Percentiles rank a stretch among this genome's conserved stretches.
Conservation (phyloP, 495 filamentous ascomycete genomes). For the Penicillium nucicola region DNA sequence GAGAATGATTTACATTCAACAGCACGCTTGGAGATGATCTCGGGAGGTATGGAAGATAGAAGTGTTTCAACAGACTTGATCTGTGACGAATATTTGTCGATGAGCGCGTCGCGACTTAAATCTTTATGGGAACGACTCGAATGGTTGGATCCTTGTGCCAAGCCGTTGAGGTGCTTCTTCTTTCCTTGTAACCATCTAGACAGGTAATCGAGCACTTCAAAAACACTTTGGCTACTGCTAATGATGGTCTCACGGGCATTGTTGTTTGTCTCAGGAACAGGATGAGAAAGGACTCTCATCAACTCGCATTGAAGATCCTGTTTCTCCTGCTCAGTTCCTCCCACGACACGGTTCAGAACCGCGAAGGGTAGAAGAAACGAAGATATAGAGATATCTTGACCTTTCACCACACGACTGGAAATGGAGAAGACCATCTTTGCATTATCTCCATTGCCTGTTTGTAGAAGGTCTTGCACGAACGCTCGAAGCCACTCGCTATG, state of each 20-base stretch:
- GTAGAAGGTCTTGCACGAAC: constrained; percentile 78
- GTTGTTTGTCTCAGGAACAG: constrained; percentile 53
- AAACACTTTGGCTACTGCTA: constrained; percentile 85
- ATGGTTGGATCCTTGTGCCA: constrained; percentile 32
- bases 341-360: constrained; percentile 72
- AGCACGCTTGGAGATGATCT: constrained; percentile 78
- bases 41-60: constrained; percentile 72
- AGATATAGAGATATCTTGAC: constrained; percentile 77
- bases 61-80: constrained; percentile 60
- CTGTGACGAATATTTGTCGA: constrained; percentile 47
- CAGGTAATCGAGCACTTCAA: constrained; percentile 86
- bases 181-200: constrained; percentile 84
- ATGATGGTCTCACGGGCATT: constrained; percentile 66
- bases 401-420: constrained; percentile 72
- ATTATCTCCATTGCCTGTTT: constrained; percentile 65
- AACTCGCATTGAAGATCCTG: constrained; percentile 70
- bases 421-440: constrained; percentile 73
- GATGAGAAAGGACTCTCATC: constrained; percentile 59
- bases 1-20: constrained; percentile 91
- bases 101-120: constrained; percentile 28
- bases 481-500: constrained; percentile 78
- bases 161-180: constrained; percentile 55
- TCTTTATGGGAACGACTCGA: constrained; percentile 39
- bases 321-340: constrained; percentile 61
- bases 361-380: constrained; percentile 85